Evolutionary conservation across 345 rosid species (phyloP).

Genomic region (Acer negundo): DNA sequence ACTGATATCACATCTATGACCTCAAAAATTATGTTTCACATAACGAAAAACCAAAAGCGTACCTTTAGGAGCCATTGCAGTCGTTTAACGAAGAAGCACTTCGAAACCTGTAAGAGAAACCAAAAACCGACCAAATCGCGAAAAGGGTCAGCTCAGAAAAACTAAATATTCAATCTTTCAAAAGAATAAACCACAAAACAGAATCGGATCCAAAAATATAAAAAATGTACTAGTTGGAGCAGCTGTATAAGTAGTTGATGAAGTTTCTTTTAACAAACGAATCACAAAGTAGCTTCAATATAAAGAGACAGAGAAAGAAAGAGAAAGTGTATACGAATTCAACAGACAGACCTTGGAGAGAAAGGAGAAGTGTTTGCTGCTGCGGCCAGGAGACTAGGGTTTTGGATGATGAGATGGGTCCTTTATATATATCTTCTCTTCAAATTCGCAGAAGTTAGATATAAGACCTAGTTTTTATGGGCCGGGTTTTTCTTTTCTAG

Average conservation of each 20-base stretch:
- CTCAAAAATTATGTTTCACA: background rate
- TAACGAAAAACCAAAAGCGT: background rate
- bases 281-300: background rate
- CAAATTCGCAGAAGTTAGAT: background rate
- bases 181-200: background rate
- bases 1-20: background rate
- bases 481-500: background rate
- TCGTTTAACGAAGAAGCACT: background rate
- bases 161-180: background rate
- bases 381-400: background rate
- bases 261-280: too few relatives aligned
- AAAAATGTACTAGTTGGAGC: background rate
- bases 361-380: background rate
- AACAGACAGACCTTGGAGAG: background rate
- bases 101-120: slow-evolving; percentile 4
- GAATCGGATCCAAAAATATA: background rate
- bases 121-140: background rate
- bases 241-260: background rate
- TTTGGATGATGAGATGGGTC: background rate
- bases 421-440: background rate
- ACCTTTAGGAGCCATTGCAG: slow-evolving; percentile 51
- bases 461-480: background rate
- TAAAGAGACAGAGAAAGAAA: background rate
- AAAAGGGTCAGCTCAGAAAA: background rate
- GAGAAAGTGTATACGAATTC: background rate